Percentiles rank a stretch among this genome's conserved stretches.
Evolutionary conservation across 2,329 filamentous ascomycete species (phyloP).

Genomic region (Phialophora expanda): DNA sequence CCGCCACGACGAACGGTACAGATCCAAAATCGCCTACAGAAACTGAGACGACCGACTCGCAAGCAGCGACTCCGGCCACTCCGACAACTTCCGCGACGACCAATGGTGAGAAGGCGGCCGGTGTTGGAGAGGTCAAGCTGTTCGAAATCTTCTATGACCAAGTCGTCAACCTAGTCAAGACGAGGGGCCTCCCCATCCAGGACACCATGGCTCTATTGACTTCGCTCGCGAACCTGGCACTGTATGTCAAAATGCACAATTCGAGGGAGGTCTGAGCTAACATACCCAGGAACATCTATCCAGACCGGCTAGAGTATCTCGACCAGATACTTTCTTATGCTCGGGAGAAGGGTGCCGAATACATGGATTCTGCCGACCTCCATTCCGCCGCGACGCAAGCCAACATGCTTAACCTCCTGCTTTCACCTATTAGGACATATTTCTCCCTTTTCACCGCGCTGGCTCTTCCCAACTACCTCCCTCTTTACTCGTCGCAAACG

Average conservation of each 20-base stretch:
- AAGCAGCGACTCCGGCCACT: constrained; percentile 36
- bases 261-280: neutral
- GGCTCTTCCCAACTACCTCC: constrained; percentile 87
- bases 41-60: constrained; percentile 46
- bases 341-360: constrained; percentile 81
- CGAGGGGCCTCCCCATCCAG: constrained; percentile 87
- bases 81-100: constrained; percentile 36
- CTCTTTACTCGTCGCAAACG: constrained; percentile 86
- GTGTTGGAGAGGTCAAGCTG: constrained; percentile 73
- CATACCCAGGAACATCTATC: constrained; percentile 78
- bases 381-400: constrained; percentile 87
- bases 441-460: constrained; percentile 95
- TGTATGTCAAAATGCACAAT: constrained; percentile 54
- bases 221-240: constrained; percentile 88
- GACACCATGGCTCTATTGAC: constrained; percentile 93
- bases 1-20: constrained; percentile 45
- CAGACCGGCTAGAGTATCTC: constrained; percentile 79
- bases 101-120: constrained; percentile 45
- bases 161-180: constrained; percentile 90
- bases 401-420: constrained; percentile 85
- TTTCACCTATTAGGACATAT: constrained; percentile 87
- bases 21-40: constrained; percentile 30
- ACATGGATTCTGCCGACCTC: constrained; percentile 92
- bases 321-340: constrained; percentile 93
- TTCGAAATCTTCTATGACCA: constrained; percentile 98